These are phyloP conservation scores for Coniochaeta ligniaria DNA, from an alignment of 2,329 filamentous ascomycete genomes.

Conservation along the genomic window DNA sequence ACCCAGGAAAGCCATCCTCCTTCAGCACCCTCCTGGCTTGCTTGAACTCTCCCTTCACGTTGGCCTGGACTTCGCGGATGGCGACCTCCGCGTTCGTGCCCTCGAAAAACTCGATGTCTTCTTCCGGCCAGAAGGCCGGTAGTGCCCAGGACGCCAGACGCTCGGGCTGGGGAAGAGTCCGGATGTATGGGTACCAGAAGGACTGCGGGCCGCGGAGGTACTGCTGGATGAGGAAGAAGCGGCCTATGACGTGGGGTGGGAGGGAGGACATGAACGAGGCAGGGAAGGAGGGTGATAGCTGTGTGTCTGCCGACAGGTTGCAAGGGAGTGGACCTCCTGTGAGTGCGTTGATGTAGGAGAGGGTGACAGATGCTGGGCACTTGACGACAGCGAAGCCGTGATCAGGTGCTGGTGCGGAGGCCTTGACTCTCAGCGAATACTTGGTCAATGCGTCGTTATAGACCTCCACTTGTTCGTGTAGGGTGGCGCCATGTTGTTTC, in stretches of 20 bases:
- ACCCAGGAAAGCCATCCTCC: slow-evolving; percentile 17
- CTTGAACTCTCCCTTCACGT: slow-evolving; percentile 38
- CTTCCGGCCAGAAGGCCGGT: slow-evolving; percentile 56
- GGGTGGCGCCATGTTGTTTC: slow-evolving; percentile 31
- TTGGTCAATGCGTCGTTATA: slow-evolving; percentile 42
- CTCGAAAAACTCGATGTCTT: slow-evolving; percentile 49
- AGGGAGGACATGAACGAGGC: slow-evolving; percentile 37
- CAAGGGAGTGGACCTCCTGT: slow-evolving; percentile 19
- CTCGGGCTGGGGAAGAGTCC: slow-evolving; percentile 55
- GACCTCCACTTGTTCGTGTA: slow-evolving; percentile 46
- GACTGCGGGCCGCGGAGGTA: slow-evolving; percentile 51
- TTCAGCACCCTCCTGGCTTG: slow-evolving; percentile 31
- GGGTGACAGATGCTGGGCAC: slow-evolving; percentile 43
- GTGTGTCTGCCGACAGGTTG: slow-evolving; percentile 9
- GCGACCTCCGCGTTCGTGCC: slow-evolving; percentile 47
- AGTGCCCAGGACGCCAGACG: slow-evolving; percentile 42
- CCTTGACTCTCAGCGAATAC: slow-evolving; percentile 45
- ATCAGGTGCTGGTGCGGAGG: slow-evolving; percentile 10
- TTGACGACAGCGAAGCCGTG: slow-evolving; percentile 38
- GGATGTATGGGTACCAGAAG: slow-evolving; percentile 63
- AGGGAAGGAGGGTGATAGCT: slow-evolving; percentile 30
- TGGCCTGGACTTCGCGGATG: slow-evolving; percentile 37
- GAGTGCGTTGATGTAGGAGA: slow-evolving; percentile 54
- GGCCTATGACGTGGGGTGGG: slow-evolving; percentile 53
- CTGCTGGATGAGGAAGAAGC: slow-evolving; percentile 65